Conservation (phyloP, 2,329 filamentous ascomycete genomes). For the Penicillium verrucosum region DNA sequence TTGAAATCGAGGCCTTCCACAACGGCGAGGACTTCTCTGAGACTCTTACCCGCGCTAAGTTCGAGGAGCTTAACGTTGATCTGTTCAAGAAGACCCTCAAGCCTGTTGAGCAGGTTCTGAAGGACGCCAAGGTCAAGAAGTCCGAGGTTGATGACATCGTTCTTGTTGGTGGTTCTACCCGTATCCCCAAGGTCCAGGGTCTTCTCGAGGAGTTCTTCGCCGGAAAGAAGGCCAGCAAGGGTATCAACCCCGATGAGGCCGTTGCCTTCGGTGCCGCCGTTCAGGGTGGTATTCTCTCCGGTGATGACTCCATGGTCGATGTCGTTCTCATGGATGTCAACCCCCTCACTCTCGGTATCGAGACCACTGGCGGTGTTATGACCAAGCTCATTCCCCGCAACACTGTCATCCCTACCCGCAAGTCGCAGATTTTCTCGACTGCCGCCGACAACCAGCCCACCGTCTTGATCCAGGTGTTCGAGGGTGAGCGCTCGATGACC, state of each 20-base stretch:
- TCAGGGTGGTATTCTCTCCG: conserved; percentile 91
- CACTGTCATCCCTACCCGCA: conserved; percentile 91
- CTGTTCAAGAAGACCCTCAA: conserved; percentile 99
- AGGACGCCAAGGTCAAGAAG: conserved; percentile 98
- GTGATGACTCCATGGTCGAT: conserved; percentile 74
- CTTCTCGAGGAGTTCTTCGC: conserved; percentile 94
- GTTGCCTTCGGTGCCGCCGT: conserved; percentile 97
- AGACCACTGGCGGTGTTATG: conserved; percentile 97
- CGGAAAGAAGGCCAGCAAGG: conserved; percentile 97
- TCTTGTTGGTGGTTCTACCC: conserved; percentile 94
- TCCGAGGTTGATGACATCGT: conserved; percentile 92
- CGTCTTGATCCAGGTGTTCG: conserved; percentile 91
- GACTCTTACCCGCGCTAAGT: conserved; percentile 97
- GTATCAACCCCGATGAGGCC: conserved; percentile 98
- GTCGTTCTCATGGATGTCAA: conserved; percentile 97
- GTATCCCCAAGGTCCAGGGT: conserved; percentile 95
- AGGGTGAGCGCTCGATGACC: conserved; percentile 90
- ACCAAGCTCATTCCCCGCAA: conserved; percentile 94
- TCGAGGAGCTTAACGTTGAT: conserved; percentile 98
- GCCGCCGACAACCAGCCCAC: conserved; percentile 95
- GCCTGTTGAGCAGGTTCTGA: conserved; percentile 97
- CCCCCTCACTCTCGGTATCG: conserved; percentile 92
- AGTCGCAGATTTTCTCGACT: conserved; percentile 97
- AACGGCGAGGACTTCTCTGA: conserved; percentile 97
- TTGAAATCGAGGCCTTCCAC: conserved; percentile 97